Evolutionary conservation across 306 rosid species (phyloP).

Genomic region (Urtica urens): DNA sequence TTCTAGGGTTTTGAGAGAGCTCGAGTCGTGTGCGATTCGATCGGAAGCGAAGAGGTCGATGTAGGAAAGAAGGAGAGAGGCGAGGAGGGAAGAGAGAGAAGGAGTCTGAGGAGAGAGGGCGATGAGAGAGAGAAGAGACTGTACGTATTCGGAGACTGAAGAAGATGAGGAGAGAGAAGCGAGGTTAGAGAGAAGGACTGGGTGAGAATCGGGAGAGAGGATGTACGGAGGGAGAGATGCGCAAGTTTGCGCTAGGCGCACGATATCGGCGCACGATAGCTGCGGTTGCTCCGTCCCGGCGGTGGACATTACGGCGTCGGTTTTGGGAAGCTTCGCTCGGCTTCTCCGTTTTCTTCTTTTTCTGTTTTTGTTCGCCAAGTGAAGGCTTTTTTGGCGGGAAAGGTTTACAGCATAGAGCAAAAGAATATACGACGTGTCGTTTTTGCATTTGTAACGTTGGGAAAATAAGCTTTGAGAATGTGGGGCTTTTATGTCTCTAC

Average conservation of each 20-base stretch:
- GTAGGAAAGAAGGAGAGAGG: conserved; percentile 27
- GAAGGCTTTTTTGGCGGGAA: no score
- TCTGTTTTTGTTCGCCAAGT: no score
- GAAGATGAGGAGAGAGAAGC: conserved; percentile 17
- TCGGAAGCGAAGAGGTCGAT: conserved; percentile 16
- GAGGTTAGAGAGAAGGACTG: conserved; percentile 23
- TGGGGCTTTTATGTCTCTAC: no score
- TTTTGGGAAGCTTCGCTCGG: no score
- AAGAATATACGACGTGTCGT: no score
- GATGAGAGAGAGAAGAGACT: conserved; percentile 29
- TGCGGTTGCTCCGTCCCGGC: background rate
- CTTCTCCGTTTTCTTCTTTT: no score
- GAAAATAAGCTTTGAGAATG: no score
- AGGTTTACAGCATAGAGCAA: no score
- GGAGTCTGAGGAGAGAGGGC: conserved; percentile 22
- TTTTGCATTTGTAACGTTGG: no score
- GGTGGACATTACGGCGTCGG: conserved; percentile 9
- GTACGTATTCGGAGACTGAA: conserved; percentile 23
- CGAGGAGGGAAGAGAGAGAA: conserved; percentile 25
- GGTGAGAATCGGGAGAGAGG: conserved; percentile 21
- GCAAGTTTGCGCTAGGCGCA: conserved; percentile 23
- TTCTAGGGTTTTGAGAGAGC: conserved; percentile 28
- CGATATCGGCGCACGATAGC: conserved; percentile 15
- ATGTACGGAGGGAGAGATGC: conserved; percentile 21
- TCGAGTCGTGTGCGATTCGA: conserved; percentile 22